These are phyloP conservation scores for Trichoderma sp. DNA, from an alignment of 2,329 filamentous ascomycete genomes.

Conservation along the genomic window DNA sequence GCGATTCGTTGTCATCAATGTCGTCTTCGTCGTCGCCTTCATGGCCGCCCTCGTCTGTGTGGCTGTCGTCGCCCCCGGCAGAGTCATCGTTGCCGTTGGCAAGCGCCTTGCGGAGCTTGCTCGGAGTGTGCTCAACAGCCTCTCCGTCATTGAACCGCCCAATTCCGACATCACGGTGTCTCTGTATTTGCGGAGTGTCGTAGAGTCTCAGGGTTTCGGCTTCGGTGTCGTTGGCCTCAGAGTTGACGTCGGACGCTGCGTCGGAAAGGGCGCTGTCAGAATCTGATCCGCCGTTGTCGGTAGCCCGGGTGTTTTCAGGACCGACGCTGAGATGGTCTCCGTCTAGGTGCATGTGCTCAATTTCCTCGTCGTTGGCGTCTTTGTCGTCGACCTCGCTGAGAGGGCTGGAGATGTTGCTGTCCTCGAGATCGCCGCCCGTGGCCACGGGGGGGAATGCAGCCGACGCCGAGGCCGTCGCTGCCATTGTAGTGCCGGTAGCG, in stretches of 20 bases:
- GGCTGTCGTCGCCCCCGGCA: constrained; percentile 38
- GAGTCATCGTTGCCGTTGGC: constrained; percentile 40
- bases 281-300: constrained; percentile 37
- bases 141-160: constrained; percentile 53
- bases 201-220: constrained; percentile 93
- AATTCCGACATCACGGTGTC: constrained; percentile 60
- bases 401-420: constrained; percentile 80
- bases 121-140: constrained; percentile 65
- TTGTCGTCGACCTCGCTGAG: constrained; percentile 88
- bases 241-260: constrained; percentile 40
- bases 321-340: constrained; percentile 31
- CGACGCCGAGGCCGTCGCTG: constrained; percentile 50
- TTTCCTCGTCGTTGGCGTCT: constrained; percentile 66
- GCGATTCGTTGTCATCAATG: constrained; percentile 36
- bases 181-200: constrained; percentile 71
- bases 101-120: constrained; percentile 63
- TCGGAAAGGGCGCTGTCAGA: constrained; percentile 57
- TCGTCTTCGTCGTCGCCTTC: constrained; percentile 35
- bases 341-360: constrained; percentile 54
- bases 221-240: constrained; percentile 64
- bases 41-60: constrained; percentile 38
- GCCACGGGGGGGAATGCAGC: constrained; percentile 45
- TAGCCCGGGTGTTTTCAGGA: constrained; percentile 27
- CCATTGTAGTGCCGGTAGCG: constrained; percentile 40
- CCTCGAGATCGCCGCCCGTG: constrained; percentile 48